Conservation (phyloP, 2,329 filamentous ascomycete genomes). For the Cladosporium halotolerans region DNA sequence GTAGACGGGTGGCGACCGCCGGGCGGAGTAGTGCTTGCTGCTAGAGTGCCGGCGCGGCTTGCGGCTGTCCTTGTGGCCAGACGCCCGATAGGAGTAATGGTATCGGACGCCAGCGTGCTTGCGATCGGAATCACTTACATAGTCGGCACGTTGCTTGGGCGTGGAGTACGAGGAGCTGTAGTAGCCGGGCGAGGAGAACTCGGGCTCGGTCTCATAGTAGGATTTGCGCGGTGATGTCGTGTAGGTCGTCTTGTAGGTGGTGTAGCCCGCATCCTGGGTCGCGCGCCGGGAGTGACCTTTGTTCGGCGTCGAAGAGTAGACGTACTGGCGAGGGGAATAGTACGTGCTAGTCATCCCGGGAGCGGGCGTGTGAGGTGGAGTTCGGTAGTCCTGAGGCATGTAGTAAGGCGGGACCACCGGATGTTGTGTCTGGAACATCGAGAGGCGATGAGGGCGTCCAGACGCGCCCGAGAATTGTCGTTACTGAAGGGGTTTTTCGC, state of each 20-base stretch:
- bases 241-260: constrained; percentile 27
- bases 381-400: constrained; percentile 43
- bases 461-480: constrained; percentile 23
- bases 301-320: constrained; percentile 42
- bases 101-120: constrained; percentile 35
- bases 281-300: constrained; percentile 50
- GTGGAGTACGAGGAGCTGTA: constrained; percentile 42
- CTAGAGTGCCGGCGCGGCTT: constrained; percentile 29
- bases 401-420: constrained; percentile 42
- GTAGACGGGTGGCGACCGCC: constrained; percentile 51
- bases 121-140: constrained; percentile 58
- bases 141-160: constrained; percentile 52
- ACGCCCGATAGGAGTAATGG: constrained; percentile 18
- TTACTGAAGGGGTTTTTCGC: not conserved
- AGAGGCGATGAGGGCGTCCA: constrained; percentile 29
- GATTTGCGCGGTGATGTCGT: constrained; percentile 25
- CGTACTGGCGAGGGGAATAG: constrained; percentile 48
- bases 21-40: constrained; percentile 44
- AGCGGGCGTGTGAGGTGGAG: constrained; percentile 45
- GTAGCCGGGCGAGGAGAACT: constrained; percentile 40
- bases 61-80: constrained; percentile 19
- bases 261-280: constrained; percentile 45
- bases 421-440: constrained; percentile 32
- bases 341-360: constrained; percentile 38
- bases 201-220: constrained; percentile 26